Evolutionary conservation across 1,139 yeast genomes (phyloP).

Genomic region (Blastobotrys proliferans): DNA sequence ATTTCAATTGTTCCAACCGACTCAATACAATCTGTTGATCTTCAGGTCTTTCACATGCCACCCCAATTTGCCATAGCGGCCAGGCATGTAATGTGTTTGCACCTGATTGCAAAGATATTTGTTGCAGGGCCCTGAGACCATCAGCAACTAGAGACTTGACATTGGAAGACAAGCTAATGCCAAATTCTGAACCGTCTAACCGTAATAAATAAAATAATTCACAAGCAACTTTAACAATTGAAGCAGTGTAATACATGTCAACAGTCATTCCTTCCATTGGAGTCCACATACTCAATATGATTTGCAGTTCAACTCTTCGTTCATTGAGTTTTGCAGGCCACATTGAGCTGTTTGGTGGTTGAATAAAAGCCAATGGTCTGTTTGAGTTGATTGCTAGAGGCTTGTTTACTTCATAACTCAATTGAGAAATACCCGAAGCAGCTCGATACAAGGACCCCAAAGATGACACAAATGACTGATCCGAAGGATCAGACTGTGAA

Average conservation of each 20-base stretch:
- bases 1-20: slow-evolving; percentile 17
- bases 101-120: slow-evolving; percentile 15
- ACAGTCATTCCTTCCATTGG: slow-evolving; percentile 15
- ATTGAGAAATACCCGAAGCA: slow-evolving; percentile 14
- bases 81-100: slow-evolving; percentile 16
- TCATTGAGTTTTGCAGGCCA: slow-evolving; percentile 17
- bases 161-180: slow-evolving; percentile 14
- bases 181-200: slow-evolving; percentile 20
- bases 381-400: too few relatives aligned
- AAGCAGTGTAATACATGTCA: slow-evolving; percentile 18
- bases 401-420: slow-evolving; percentile 16
- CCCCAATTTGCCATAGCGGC: slow-evolving; percentile 26
- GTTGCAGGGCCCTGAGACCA: slow-evolving; percentile 15
- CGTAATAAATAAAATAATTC: slow-evolving; percentile 18
- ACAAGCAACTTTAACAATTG: slow-evolving; percentile 17
- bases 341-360: slow-evolving; percentile 12
- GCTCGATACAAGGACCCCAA: slow-evolving; percentile 16
- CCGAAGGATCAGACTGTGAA: slow-evolving; percentile 7
- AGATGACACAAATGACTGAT: slow-evolving; percentile 11
- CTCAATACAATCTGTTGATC: slow-evolving; percentile 17
- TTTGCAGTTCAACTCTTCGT: slow-evolving; percentile 16
- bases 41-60: slow-evolving; percentile 17
- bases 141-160: slow-evolving; percentile 14
- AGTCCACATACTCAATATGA: slow-evolving; percentile 16
- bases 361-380: too few relatives aligned